Evolutionary conservation across 306 rosid species (phyloP), one percentile per base, ranked within the genome.

Genomic region (Lathyrus oleraceus): DNA sequence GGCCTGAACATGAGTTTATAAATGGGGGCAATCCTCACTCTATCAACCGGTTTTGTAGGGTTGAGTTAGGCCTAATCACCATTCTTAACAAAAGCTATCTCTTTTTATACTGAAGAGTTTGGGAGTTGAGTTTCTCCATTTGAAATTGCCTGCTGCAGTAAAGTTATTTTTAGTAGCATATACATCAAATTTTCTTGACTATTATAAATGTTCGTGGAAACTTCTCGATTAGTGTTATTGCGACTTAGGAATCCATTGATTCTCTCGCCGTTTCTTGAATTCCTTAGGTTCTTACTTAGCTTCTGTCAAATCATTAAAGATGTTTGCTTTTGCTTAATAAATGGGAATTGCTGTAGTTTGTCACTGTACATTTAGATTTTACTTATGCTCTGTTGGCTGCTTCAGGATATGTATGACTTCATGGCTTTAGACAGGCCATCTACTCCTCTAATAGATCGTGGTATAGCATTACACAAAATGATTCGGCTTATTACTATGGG

Each of bases 391-490:
- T 61, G 43, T 36, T 56, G 61, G 58, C 56, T 76, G 42, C 78
- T 84, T 82, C 92, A 94, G 99, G 99, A 94, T 81, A 94, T 95
- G 99, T 95, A 95, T 82, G 95, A 87, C 3, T 91, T 73, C 84
- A 95, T 95, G 99, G 90, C 97, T 67, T 62, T 89, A 83, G 95
- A 95, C 81, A 75, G 83, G 68, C 99, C 97, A 62, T 59, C 92
- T 52, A 95, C 99, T 70, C 95, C 93, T 44, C 75, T 28, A 52
- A 47, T 95, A 63, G 99, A 95, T 79, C 99, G 97, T 67, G 99
- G 99, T 62, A 89, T 95, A 73, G 96, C 99, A 42, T 81, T 95
- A 71, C 99, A 95, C 85, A 95, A 95, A 77, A 91, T 95, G 95
- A 95, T 95, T 70, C 87, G 99, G 96, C 97, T 95, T 74, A 74